Evolutionary conservation across 2,329 filamentous ascomycete species (phyloP).

Genomic region (Aspergillus sp.): DNA sequence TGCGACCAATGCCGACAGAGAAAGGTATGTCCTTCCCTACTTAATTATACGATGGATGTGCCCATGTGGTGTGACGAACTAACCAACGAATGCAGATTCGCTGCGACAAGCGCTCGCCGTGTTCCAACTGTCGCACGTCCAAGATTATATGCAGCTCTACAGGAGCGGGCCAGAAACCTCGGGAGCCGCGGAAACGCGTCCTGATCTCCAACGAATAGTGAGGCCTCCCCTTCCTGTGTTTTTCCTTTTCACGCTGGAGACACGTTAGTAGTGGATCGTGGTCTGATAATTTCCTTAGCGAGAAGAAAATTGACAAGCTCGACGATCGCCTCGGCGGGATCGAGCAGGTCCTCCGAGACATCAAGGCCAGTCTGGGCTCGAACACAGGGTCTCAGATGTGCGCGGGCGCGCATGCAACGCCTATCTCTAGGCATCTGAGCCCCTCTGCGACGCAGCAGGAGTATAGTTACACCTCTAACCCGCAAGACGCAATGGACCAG

Average conservation of each 20-base stretch:
- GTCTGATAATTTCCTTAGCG: conserved; percentile 33
- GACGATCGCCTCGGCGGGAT: conserved; percentile 52
- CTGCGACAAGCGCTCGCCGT: conserved; percentile 43
- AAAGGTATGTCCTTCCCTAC: conserved; percentile 26
- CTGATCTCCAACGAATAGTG: conserved; percentile 46
- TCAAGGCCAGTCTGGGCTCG: conserved; percentile 19
- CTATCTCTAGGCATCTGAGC: conserved; percentile 13
- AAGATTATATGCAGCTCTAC: conserved; percentile 39
- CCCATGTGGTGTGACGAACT: not conserved
- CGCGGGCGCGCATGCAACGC: conserved; percentile 12
- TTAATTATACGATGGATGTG: not conserved
- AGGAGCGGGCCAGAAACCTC: conserved; percentile 33
- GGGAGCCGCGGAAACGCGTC: conserved; percentile 40
- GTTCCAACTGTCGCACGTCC: conserved; percentile 42
- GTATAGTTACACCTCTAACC: conserved; percentile 14
- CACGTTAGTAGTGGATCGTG: not conserved
- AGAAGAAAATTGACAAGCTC: conserved; percentile 55
- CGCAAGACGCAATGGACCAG: conserved; percentile 26
- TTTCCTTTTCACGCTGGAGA: too few relatives aligned
- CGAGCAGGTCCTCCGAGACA: conserved; percentile 36
- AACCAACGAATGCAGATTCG: conserved; percentile 30
- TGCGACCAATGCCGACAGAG: conserved; percentile 36
- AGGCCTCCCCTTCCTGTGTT: conserved; percentile 3
- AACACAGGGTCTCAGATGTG: conserved; percentile 2
- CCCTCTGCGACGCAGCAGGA: conserved; percentile 6